phyloP scores from a whole-genome alignment of 192 early-diverging fungal species.

The Umbelopsis isabellina region DNA sequence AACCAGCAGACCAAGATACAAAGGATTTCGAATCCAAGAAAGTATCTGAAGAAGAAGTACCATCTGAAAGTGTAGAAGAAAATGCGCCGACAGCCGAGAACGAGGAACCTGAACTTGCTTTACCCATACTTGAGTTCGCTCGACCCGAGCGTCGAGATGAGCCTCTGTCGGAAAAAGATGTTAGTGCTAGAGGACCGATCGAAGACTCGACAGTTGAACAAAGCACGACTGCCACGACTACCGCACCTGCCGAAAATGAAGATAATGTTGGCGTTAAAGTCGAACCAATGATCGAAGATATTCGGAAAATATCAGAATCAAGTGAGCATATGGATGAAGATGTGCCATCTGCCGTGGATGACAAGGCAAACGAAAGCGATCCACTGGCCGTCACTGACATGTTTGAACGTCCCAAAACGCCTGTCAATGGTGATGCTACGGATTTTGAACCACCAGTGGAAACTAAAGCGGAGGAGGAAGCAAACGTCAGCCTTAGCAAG shows the following conservation, averaged over 20 bases:
- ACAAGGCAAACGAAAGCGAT: not conserved
- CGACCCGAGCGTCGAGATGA: not conserved
- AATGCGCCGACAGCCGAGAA: not conserved
- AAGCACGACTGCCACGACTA: not conserved
- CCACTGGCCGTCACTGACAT: not conserved
- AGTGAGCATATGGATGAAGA: conserved; percentile 6
- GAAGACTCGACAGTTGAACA: not conserved
- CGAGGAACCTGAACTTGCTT: not conserved
- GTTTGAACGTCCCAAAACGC: conserved; percentile 5
- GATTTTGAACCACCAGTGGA: not conserved
- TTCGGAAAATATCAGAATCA: not conserved
- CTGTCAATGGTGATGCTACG: not conserved
- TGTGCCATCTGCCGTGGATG: not conserved
- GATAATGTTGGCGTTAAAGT: not conserved
- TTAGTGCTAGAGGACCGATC: not conserved
- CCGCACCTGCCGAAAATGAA: not conserved
- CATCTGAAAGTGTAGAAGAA: not conserved
- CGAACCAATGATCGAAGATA: not conserved
- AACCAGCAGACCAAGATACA: too few relatives aligned
- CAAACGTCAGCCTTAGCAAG: not conserved
- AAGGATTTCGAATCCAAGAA: too few relatives aligned
- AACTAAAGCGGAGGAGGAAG: not conserved
- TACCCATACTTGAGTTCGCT: conserved; percentile 7
- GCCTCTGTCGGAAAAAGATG: not conserved
- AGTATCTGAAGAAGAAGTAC: too few relatives aligned